These are phyloP conservation scores for Huntiella bhutanensis DNA, from an alignment of 2,329 filamentous ascomycete species.

Conservation along the genomic window DNA sequence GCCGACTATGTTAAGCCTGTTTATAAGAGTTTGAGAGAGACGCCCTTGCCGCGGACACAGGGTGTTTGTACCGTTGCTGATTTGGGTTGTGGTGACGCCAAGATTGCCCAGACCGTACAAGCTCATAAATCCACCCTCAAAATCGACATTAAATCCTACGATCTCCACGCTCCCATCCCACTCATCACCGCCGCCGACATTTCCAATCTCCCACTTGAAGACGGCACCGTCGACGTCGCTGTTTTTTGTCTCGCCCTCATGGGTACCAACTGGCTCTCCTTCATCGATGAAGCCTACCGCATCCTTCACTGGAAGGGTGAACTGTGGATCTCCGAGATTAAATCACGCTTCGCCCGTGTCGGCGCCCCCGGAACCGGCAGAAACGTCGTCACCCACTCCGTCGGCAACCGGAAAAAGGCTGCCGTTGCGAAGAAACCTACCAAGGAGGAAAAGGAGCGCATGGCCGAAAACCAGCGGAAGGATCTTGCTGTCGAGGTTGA, in stretches of 20 bases:
- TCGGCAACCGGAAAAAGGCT: constrained; percentile 45
- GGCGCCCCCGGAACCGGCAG: constrained; percentile 25
- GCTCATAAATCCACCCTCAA: constrained; percentile 45
- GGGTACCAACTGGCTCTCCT: constrained; percentile 97
- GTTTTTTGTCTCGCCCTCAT: constrained; percentile 95
- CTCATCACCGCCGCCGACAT: constrained; percentile 83
- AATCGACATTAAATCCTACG: constrained; percentile 64
- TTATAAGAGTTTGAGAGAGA: constrained; percentile 16
- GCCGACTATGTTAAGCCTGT: constrained; percentile 12
- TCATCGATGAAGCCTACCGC: constrained; percentile 88
- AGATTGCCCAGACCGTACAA: constrained; percentile 52
- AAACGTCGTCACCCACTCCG: constrained; percentile 43
- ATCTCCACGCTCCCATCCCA: constrained; percentile 58
- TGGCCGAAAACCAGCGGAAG: constrained; percentile 28
- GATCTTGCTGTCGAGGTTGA: constrained; percentile 54
- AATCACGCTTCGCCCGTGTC: constrained; percentile 49
- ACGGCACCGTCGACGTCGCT: constrained; percentile 63
- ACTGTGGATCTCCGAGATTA: constrained; percentile 94
- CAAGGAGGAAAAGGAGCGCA: constrained; percentile 23
- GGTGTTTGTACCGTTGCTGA: constrained; percentile 68
- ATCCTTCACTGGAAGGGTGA: constrained; percentile 86
- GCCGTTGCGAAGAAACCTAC: constrained; percentile 23
- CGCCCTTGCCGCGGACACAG: constrained; percentile 50
- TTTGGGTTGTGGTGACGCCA: constrained; percentile 82
- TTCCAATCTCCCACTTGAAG: constrained; percentile 55